Evolutionary conservation across 1,284 basidiomycete genomes (phyloP), one percentile per base, ranked within the genome.

Genomic region (Boletellus dicymbophilus): DNA sequence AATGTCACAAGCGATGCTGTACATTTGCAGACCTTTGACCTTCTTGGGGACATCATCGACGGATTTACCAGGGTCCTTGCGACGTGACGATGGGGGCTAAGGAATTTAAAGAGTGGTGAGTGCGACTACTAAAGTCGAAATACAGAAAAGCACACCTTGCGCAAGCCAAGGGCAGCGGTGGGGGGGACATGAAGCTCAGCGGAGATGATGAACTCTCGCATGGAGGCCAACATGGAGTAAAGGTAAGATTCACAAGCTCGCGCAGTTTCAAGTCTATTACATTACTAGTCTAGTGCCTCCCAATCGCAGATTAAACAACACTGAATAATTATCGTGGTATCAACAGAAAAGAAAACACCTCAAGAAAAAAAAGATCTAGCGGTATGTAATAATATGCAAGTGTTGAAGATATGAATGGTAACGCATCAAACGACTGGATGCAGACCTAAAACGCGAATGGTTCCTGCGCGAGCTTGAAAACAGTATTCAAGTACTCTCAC

Each of bases 101-200:
- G 31, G 30, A n/a, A n/a, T n/a, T n/a, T n/a, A n/a, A 30, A 21
- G 30, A 41, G 16, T 1, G 27, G 31, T 61, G 42, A 53, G 52
- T 34, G 10, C 15, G n/a, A 10, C 33, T 13, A 11, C n/a, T n/a
- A n/a, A n/a, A n/a, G n/a, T n/a, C n/a, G n/a, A 16, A 30, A n/a
- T 4, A 20, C 5, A 25, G 34, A 13, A 38, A 28, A 18, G 58
- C 71, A 49, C 53, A 84, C 88, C 78, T 84, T 89, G 53, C 80
- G 79, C 43, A 84, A 62, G 22, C 75, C 72, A 33, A 75, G 63
- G 23, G 74, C 74, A 6, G 79, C 76, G 44, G 78, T 71, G 44
- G 74, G 72, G n/a, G 85, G 81, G 33, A 89, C 70, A 60, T 82
- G 86, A 20, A 90, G 68, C 58, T 90, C 83, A 9, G 78, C 80